A percentile compares a stretch with the other conserved stretches of the same genome.
Conservation (phyloP, 257 asterid genomes). For the Misopates orontium region DNA sequence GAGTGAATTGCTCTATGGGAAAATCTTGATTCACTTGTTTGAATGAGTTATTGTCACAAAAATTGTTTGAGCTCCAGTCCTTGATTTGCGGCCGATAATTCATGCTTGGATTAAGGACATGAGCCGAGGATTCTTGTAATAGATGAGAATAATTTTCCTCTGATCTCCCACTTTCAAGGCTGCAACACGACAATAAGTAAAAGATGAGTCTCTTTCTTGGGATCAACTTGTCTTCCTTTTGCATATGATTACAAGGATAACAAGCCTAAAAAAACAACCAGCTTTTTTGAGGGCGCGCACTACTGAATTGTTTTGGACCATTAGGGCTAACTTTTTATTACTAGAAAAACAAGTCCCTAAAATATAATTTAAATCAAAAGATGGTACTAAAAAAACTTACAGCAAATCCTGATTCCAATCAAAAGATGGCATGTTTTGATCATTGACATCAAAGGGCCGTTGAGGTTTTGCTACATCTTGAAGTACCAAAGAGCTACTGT, state of each 20-base stretch:
- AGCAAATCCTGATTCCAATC: constrained; percentile 49
- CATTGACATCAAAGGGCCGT: no score
- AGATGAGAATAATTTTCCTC: constrained; percentile 41
- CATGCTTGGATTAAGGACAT: constrained; percentile 44
- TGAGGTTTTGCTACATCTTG: no score
- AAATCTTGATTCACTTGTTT: background rate
- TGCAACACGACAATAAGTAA: constrained; percentile 56
- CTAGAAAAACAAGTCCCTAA: background rate
- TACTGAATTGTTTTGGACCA: constrained; percentile 15
- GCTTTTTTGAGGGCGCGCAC: constrained; percentile 20
- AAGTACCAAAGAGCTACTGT: constrained; percentile 28
- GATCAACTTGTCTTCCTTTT: constrained; percentile 43
- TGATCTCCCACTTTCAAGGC: constrained; percentile 28
- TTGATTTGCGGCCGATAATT: constrained; percentile 37
- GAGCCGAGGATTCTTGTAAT: constrained; percentile 24
- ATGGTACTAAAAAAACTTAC: constrained; percentile 44
- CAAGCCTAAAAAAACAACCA: constrained; percentile 23
- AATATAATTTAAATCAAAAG: background rate
- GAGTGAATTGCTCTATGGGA: no score
- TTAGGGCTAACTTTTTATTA: no score
- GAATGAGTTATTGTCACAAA: background rate
- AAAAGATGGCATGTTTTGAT: constrained; percentile 24
- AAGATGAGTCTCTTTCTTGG: constrained; percentile 23
- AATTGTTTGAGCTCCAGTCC: no score
- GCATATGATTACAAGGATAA: constrained; percentile 28